phyloP scores from a whole-genome alignment of 1,139 yeast genomes.

The Hyphopichia wangnamkhiaoensis region DNA sequence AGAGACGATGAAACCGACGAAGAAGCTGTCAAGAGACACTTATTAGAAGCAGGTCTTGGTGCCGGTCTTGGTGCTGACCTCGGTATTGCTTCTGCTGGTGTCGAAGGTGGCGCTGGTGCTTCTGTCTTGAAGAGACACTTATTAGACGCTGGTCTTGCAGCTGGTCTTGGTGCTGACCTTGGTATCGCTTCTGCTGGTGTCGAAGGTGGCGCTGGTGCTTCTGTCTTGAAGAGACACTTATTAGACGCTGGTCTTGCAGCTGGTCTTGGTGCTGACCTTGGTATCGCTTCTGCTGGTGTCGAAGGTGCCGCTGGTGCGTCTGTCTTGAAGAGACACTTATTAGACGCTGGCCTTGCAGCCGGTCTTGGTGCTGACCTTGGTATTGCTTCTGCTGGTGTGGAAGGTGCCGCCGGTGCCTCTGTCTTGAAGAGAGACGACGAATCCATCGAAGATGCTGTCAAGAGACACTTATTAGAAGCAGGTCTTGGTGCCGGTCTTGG shows the following conservation, averaged over 20 bases:
- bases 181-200: conserved; percentile 4
- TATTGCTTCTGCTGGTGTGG: conserved; percentile 7
- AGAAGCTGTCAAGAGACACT: conserved; percentile 13
- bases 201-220: conserved; percentile 3
- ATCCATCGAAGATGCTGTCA: conserved; percentile 11
- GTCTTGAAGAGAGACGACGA: conserved; percentile 4
- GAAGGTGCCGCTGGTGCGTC: conserved; percentile 4
- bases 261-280: conserved; percentile 12
- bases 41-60: conserved; percentile 13
- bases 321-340: conserved; percentile 5
- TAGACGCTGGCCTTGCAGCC: conserved; percentile 7
- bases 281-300: conserved; percentile 7
- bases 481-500: conserved; percentile 9
- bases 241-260: conserved; percentile 7
- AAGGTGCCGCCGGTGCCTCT: conserved; percentile 1
- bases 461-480: conserved; percentile 8
- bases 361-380: conserved; percentile 12
- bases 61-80: conserved; percentile 12
- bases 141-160: conserved; percentile 14
- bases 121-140: conserved; percentile 15
- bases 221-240: conserved; percentile 5
- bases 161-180: conserved; percentile 12
- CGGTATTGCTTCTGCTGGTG: conserved; percentile 5
- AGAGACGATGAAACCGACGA: conserved; percentile 11
- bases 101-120: conserved; percentile 9